Evolutionary conservation across 805 yeast genomes (phyloP).

Genomic region (Nakazawaea populi): DNA sequence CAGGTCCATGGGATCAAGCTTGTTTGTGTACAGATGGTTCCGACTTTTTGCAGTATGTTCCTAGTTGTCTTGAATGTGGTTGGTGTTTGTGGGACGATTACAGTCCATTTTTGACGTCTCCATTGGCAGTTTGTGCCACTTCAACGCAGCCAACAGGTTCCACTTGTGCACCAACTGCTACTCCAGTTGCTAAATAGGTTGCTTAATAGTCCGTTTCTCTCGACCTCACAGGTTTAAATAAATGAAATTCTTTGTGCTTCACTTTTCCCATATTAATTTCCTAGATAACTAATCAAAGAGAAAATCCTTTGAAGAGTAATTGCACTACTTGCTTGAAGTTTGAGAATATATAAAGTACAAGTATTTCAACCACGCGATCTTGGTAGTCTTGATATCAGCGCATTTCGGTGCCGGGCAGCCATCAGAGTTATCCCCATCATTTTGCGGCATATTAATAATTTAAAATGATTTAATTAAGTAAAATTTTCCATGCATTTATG

Average conservation of each 20-base stretch:
- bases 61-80: slow-evolving; percentile 13
- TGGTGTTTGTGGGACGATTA: slow-evolving; percentile 11
- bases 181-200: not conserved
- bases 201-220: not conserved
- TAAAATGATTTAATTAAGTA: too few relatives aligned
- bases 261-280: too few relatives aligned
- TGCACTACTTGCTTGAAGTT: too few relatives aligned
- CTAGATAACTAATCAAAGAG: too few relatives aligned
- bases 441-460: too few relatives aligned
- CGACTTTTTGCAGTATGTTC: slow-evolving; percentile 5
- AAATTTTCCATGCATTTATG: too few relatives aligned
- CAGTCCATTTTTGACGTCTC: slow-evolving; percentile 8
- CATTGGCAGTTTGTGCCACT: slow-evolving; percentile 12
- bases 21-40: slow-evolving; percentile 13
- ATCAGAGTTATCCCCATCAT: too few relatives aligned
- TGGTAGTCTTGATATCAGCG: too few relatives aligned
- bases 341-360: too few relatives aligned
- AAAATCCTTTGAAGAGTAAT: too few relatives aligned
- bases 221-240: not conserved
- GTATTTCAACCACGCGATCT: too few relatives aligned
- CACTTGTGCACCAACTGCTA: slow-evolving; percentile 9
- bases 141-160: slow-evolving; percentile 13
- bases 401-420: too few relatives aligned
- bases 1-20: slow-evolving; percentile 9
- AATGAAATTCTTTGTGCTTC: not conserved